Percentiles rank a stretch among this genome's conserved stretches.
Conservation (phyloP, 352 stramenopile genomes). For the Phytophthora tentaculata region DNA sequence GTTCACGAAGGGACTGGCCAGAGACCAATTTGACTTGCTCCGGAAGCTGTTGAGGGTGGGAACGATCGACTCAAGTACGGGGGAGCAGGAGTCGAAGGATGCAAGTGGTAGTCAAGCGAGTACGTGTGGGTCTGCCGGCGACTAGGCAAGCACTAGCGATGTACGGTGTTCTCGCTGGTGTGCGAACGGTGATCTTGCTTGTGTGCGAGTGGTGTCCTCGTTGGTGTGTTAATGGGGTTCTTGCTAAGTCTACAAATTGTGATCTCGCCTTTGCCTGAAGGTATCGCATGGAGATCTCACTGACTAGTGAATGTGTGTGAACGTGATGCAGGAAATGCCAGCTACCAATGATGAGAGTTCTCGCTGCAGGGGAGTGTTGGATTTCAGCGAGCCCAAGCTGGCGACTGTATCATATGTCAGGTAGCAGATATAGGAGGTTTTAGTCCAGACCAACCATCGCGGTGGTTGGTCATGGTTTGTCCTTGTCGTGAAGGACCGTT, state of each 20-base stretch:
- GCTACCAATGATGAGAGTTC: background rate
- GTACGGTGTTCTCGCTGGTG: background rate
- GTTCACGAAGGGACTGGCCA: background rate
- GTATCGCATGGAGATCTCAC: too few species aligned
- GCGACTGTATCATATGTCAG: background rate
- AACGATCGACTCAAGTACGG: too few species aligned
- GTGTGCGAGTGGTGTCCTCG: background rate
- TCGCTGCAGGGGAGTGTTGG: constrained; percentile 5
- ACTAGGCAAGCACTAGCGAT: background rate
- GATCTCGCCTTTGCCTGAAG: too few species aligned
- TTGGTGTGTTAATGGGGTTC: background rate
- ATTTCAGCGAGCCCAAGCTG: background rate
- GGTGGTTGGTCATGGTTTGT: constrained; percentile 1
- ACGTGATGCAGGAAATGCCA: too few species aligned
- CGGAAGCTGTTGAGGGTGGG: background rate
- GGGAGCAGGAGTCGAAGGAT: too few species aligned
- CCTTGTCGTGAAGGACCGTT: background rate
- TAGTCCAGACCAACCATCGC: background rate
- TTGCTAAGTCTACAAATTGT: background rate
- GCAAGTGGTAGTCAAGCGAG: background rate
- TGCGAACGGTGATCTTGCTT: background rate
- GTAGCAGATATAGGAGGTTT: background rate
- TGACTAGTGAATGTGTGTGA: too few species aligned
- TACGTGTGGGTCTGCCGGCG: too few species aligned
- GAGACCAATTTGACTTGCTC: background rate